Percentiles rank a stretch among this genome's conserved stretches.
phyloP scores from a whole-genome alignment of 805 yeast species.

The Wickerhamiella parazyma region DNA sequence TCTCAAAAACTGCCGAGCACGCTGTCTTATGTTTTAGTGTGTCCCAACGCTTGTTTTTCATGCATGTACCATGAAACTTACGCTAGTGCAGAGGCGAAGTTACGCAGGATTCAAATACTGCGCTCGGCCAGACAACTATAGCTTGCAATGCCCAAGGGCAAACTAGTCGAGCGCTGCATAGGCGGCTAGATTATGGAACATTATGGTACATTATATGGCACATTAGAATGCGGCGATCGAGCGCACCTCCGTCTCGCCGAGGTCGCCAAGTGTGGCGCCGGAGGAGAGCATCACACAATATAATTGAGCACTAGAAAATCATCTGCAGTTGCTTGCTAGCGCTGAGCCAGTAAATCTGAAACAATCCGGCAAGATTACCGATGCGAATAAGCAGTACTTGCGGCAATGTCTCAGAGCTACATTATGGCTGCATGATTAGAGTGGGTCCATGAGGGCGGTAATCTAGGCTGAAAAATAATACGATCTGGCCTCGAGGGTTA shows the following conservation, averaged over 20 bases:
- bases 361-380: conserved; percentile 4
- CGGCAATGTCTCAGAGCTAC: conserved; percentile 6
- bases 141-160: too few relatives aligned
- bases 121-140: background rate
- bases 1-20: conserved; percentile 3
- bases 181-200: too few relatives aligned
- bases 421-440: background rate
- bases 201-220: too few relatives aligned
- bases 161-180: too few relatives aligned
- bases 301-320: too few relatives aligned
- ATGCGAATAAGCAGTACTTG: conserved; percentile 6
- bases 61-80: conserved; percentile 8
- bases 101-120: background rate
- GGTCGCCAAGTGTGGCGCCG: too few relatives aligned
- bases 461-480: too few relatives aligned
- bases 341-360: background rate
- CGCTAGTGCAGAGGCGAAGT: conserved; percentile 3
- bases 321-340: too few relatives aligned
- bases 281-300: too few relatives aligned
- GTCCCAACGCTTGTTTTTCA: conserved; percentile 4
- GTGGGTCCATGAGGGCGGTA: background rate
- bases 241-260: too few relatives aligned
- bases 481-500: too few relatives aligned
- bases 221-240: too few relatives aligned
- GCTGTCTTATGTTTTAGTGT: conserved; percentile 7